These are phyloP conservation scores for Fusarium phyllophilum DNA, from an alignment of 2,329 filamentous ascomycete species.

Conservation along the genomic window DNA sequence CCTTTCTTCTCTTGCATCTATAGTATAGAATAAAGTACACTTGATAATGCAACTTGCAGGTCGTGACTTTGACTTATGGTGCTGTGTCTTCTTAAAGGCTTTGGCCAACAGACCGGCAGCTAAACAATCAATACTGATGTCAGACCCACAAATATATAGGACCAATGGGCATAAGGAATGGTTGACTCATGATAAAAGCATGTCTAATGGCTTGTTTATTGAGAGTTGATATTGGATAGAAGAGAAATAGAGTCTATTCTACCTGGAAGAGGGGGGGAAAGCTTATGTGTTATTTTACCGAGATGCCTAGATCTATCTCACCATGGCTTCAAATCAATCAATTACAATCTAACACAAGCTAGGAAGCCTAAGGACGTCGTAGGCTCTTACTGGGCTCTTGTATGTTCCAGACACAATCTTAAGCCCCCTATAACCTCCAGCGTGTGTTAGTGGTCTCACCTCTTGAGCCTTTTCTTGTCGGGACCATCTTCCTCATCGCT, in stretches of 20 bases:
- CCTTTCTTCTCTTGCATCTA: not conserved
- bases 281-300: not conserved
- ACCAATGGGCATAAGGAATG: not conserved
- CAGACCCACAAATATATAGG: not conserved
- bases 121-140: not conserved
- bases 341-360: slow-evolving; percentile 15
- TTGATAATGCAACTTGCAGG: not conserved
- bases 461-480: slow-evolving; percentile 72
- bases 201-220: not conserved
- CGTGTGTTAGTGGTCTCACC: slow-evolving; percentile 50
- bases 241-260: not conserved
- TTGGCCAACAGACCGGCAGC: not conserved
- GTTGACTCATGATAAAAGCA: not conserved
- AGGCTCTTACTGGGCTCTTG: slow-evolving; percentile 6
- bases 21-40: not conserved
- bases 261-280: not conserved
- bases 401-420: slow-evolving; percentile 11
- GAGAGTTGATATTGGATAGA: not conserved
- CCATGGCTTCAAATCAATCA: not conserved
- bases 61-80: not conserved
- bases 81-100: not conserved
- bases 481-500: slow-evolving; percentile 82
- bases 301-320: not conserved
- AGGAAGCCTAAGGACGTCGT: not conserved
- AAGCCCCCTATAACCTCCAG: slow-evolving; percentile 1